Conservation (phyloP, 2,329 filamentous ascomycete species). For the Fusarium metavorans region DNA sequence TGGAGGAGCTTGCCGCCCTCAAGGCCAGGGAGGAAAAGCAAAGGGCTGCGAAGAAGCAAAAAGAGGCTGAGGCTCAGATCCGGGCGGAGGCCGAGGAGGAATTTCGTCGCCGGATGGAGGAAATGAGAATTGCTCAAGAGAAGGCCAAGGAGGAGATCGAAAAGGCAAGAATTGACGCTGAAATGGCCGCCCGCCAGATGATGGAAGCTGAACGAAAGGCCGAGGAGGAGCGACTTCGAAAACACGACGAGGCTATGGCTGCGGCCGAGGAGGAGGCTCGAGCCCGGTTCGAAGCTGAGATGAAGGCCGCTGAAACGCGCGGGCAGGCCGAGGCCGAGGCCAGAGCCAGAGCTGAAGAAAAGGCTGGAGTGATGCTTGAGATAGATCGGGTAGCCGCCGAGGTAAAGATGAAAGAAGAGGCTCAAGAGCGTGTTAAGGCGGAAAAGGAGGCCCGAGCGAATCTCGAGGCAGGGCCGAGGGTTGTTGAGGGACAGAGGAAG, state of each 20-base stretch:
- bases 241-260: neutral
- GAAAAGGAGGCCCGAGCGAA: neutral
- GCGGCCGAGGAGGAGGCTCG: neutral
- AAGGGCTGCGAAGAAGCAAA: constrained; percentile 59
- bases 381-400: neutral
- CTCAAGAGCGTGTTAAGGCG: neutral
- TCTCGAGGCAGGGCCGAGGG: no score
- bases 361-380: constrained; percentile 57
- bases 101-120: neutral
- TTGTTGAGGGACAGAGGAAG: no score
- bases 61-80: constrained; percentile 56
- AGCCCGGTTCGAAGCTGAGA: constrained; percentile 43
- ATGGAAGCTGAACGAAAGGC: neutral
- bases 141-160: neutral
- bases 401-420: neutral
- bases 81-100: neutral
- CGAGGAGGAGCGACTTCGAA: neutral
- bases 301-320: constrained; percentile 57
- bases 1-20: constrained; percentile 67
- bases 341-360: constrained; percentile 56
- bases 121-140: neutral
- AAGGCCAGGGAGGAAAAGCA: constrained; percentile 60
- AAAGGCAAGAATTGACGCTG: neutral
- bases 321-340: constrained; percentile 62
- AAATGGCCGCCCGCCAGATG: neutral